Conservation (phyloP, 305 asterid species). For the Fraxinus sp. region DNA sequence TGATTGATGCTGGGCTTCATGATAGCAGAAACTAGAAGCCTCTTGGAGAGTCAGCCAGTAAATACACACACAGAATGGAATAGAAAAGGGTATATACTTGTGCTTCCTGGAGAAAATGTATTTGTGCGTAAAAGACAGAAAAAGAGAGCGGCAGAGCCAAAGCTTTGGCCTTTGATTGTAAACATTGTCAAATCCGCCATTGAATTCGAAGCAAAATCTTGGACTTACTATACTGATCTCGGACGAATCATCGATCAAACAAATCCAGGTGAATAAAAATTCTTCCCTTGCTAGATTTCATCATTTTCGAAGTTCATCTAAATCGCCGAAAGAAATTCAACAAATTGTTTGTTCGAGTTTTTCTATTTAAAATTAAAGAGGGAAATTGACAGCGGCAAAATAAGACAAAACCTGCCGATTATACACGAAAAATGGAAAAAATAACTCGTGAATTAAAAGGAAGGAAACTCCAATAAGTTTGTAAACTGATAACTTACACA, state of each 20-base stretch:
- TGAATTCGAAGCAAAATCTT: constrained; percentile 24
- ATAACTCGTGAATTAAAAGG: neutral
- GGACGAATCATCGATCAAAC: constrained; percentile 28
- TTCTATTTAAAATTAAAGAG: neutral
- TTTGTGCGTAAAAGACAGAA: constrained; percentile 18
- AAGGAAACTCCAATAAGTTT: neutral
- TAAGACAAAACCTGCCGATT: neutral
- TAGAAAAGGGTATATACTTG: constrained; percentile 18
- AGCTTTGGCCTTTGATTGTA: constrained; percentile 18
- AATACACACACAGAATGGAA: constrained; percentile 6
- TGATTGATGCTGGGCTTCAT: constrained; percentile 39
- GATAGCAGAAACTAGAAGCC: constrained; percentile 23
- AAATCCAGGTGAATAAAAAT: constrained; percentile 25
- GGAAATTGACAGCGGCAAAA: neutral
- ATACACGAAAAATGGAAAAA: neutral
- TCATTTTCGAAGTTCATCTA: neutral
- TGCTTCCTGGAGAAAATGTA: constrained; percentile 21
- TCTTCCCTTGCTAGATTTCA: neutral
- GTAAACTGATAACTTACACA: neutral
- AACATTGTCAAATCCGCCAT: constrained; percentile 46
- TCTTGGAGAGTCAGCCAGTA: constrained; percentile 16
- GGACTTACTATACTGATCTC: constrained; percentile 26
- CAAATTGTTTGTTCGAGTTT: neutral
- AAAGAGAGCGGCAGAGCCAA: constrained; percentile 24
- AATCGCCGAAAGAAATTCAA: neutral